These are phyloP conservation scores for Eucalyptus viminalis DNA, from an alignment of 345 rosid species.

Conservation along the genomic window DNA sequence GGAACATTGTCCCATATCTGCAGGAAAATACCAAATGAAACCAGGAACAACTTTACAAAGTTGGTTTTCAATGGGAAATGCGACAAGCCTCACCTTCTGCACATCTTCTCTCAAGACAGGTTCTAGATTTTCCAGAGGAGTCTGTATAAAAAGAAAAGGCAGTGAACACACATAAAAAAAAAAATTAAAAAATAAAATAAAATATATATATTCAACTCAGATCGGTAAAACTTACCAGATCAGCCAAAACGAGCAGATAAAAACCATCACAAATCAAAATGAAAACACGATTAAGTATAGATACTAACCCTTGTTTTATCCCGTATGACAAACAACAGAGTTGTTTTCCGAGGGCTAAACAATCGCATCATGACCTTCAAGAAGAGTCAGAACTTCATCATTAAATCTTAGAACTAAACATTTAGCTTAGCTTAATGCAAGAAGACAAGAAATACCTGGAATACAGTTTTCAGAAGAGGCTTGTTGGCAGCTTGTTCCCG, in stretches of 20 bases:
- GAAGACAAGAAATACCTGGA: slow-evolving; percentile 49
- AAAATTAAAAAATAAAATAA: no score
- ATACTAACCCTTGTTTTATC: slow-evolving; percentile 83
- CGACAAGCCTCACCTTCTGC: slow-evolving; percentile 48
- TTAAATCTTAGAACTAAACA: neutral
- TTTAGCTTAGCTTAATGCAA: neutral
- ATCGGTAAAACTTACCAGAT: neutral
- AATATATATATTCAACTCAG: neutral
- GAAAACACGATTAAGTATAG: neutral
- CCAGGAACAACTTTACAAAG: neutral
- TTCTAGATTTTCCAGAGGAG: slow-evolving; percentile 89
- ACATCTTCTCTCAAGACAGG: slow-evolving; percentile 95
- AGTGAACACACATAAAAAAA: neutral
- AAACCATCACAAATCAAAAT: neutral
- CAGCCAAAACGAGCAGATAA: neutral
- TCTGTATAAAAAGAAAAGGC: slow-evolving; percentile 25
- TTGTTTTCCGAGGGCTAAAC: slow-evolving; percentile 98
- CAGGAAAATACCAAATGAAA: neutral
- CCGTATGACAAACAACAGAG: slow-evolving; percentile 96
- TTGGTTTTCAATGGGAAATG: neutral
- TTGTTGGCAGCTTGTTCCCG: slow-evolving; percentile 99
- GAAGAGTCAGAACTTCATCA: slow-evolving; percentile 2
- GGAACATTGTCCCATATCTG: slow-evolving; percentile 99
- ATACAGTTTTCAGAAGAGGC: slow-evolving; percentile 95
- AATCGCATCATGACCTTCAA: slow-evolving; percentile 98